Evolutionary conservation across 768 basidiomycete genomes (phyloP).

Genomic region (Panellus pusillus): DNA sequence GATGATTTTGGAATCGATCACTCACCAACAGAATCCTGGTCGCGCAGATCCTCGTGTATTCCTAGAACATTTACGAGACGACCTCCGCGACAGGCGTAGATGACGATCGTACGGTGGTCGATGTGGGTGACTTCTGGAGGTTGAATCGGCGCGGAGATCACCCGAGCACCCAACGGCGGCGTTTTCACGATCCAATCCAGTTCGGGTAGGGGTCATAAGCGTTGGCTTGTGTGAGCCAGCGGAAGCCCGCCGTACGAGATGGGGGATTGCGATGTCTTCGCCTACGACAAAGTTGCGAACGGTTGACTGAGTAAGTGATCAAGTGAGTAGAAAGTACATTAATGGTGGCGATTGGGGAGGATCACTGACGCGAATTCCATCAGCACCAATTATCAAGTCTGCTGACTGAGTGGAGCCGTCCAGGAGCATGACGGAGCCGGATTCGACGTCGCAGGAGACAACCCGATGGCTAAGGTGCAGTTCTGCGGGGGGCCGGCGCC

Average conservation of each 20-base stretch:
- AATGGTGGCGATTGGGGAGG: background rate
- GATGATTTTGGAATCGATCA: no score
- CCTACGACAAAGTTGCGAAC: conserved; percentile 10
- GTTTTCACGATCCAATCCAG: conserved; percentile 17
- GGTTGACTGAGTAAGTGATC: conserved; percentile 14
- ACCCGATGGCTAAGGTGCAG: conserved; percentile 8
- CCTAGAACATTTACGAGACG: conserved; percentile 9
- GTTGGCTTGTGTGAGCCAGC: conserved; percentile 9
- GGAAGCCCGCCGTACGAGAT: conserved; percentile 11
- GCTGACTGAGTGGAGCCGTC: background rate
- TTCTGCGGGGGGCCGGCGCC: conserved; percentile 4
- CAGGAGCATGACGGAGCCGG: background rate
- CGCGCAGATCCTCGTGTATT: conserved; percentile 13
- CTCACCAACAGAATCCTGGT: conserved; percentile 10
- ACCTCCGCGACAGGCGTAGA: conserved; percentile 16
- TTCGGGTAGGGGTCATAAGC: conserved; percentile 9
- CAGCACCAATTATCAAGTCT: conserved; percentile 16
- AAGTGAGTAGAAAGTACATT: background rate
- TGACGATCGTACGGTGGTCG: conserved; percentile 12
- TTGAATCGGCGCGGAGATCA: conserved; percentile 11
- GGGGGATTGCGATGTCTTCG: conserved; percentile 9
- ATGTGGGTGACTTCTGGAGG: background rate
- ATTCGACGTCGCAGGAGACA: conserved; percentile 8
- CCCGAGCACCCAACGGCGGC: conserved; percentile 7
- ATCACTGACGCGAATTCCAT: conserved; percentile 14